These are phyloP conservation scores for Fonsecaea pugnacius DNA, from an alignment of 2,329 filamentous ascomycete species.

Conservation along the genomic window DNA sequence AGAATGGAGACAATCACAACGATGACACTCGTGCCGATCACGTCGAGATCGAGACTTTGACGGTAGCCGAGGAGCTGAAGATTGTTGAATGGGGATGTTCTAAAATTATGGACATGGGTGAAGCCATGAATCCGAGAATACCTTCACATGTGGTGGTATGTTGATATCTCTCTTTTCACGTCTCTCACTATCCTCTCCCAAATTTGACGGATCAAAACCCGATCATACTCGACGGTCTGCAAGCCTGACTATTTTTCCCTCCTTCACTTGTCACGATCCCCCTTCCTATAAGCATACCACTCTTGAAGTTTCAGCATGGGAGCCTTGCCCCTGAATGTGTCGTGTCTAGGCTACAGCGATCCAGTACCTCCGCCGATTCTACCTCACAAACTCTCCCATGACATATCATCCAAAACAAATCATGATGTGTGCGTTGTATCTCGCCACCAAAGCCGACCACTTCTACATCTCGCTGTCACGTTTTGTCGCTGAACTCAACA, in stretches of 20 bases:
- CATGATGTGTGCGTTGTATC: constrained; percentile 86
- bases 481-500: constrained; percentile 72
- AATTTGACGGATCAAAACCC: too few relatives aligned
- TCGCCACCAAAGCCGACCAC: constrained; percentile 91
- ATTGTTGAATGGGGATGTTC: constrained; percentile 80
- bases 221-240: neutral
- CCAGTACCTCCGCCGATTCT: constrained; percentile 91
- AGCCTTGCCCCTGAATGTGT: constrained; percentile 2
- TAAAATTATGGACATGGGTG: constrained; percentile 61
- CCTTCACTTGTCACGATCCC: neutral
- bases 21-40: neutral
- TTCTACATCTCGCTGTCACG: constrained; percentile 69
- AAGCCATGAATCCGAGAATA: constrained; percentile 61
- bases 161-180: neutral
- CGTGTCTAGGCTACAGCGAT: constrained; percentile 71
- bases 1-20: constrained; percentile 43
- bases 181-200: neutral
- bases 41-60: constrained; percentile 67
- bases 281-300: neutral
- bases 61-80: constrained; percentile 77
- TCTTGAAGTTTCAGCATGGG: neutral
- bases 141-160: constrained; percentile 54
- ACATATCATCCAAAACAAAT: constrained; percentile 91
- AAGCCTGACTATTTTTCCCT: neutral
- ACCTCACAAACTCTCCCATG: constrained; percentile 93